phyloP scores from a whole-genome alignment of 352 stramenopile species.

The Phytophthora colocasiae region DNA sequence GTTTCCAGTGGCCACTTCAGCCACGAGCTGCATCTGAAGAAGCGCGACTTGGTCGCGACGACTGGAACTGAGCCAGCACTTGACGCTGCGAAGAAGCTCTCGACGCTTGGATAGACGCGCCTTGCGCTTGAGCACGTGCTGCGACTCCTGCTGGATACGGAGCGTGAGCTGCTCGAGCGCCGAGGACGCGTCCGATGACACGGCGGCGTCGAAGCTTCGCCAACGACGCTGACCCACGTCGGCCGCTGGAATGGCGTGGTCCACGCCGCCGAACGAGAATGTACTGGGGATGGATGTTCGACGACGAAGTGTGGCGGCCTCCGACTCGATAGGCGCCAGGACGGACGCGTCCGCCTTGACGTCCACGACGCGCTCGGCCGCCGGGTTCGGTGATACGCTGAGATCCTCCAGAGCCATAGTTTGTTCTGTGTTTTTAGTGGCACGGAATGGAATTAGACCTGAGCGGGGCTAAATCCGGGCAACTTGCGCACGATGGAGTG shows the following conservation, averaged over 20 bases:
- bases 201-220: slow-evolving; percentile 63
- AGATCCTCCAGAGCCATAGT: slow-evolving; percentile 42
- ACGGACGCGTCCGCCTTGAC: slow-evolving; percentile 15
- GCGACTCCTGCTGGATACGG: slow-evolving; percentile 63
- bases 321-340: slow-evolving; percentile 29
- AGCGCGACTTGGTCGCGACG: slow-evolving; percentile 65
- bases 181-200: slow-evolving; percentile 28
- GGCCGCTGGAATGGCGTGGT: slow-evolving; percentile 27
- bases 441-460: background rate
- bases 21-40: slow-evolving; percentile 75
- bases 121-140: slow-evolving; percentile 49
- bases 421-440: slow-evolving; percentile 1
- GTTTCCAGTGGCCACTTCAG: slow-evolving; percentile 66
- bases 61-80: slow-evolving; percentile 50
- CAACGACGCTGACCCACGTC: slow-evolving; percentile 54
- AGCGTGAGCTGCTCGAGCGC: slow-evolving; percentile 51
- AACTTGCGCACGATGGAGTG: slow-evolving; percentile 14
- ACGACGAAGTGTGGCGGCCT: slow-evolving; percentile 39
- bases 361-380: slow-evolving; percentile 26
- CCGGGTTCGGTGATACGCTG: slow-evolving; percentile 1
- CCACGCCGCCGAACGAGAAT: slow-evolving; percentile 51
- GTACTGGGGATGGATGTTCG: slow-evolving; percentile 75
- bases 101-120: slow-evolving; percentile 49
- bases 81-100: slow-evolving; percentile 60
- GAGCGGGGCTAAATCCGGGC: slow-evolving; percentile 3